Conservation (phyloP, 2,329 filamentous ascomycete genomes). For the Nothophoma quercina region DNA sequence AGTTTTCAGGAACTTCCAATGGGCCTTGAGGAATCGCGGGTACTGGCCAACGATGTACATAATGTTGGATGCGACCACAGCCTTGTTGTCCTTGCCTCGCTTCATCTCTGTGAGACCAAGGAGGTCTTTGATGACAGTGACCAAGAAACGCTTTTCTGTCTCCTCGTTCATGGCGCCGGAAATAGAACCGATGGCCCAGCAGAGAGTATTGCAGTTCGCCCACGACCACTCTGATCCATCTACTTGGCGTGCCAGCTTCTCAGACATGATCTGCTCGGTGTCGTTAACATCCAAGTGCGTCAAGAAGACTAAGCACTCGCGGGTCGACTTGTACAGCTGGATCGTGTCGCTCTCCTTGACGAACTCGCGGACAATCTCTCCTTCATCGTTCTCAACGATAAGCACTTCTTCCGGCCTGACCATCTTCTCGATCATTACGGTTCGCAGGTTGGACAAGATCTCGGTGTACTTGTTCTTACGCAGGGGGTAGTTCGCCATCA, state of each 20-base stretch:
- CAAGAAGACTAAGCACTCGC: slow-evolving; percentile 95
- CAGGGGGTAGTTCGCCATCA: slow-evolving; percentile 89
- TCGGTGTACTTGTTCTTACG: slow-evolving; percentile 98
- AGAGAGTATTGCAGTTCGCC: slow-evolving; percentile 99
- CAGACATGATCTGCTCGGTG: slow-evolving; percentile 98
- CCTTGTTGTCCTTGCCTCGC: slow-evolving; percentile 99
- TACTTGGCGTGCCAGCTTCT: slow-evolving; percentile 94
- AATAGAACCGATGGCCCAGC: slow-evolving; percentile 99
- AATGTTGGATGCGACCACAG: slow-evolving; percentile 97
- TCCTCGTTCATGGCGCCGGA: slow-evolving; percentile 99
- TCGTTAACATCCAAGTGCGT: slow-evolving; percentile 97
- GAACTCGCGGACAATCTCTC: slow-evolving; percentile 98
- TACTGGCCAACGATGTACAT: slow-evolving; percentile 99
- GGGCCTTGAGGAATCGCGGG: slow-evolving; percentile 95
- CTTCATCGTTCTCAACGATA: slow-evolving; percentile 99
- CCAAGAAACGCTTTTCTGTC: slow-evolving; percentile 96
- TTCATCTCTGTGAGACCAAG: slow-evolving; percentile 98
- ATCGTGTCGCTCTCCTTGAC: slow-evolving; percentile 99
- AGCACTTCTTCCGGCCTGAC: slow-evolving; percentile 96
- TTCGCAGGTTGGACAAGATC: slow-evolving; percentile 89
- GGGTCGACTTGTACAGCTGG: slow-evolving; percentile 97
- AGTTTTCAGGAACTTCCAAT: slow-evolving; percentile 99
- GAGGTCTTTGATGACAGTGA: slow-evolving; percentile 98
- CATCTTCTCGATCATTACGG: slow-evolving; percentile 99
- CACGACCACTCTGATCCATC: slow-evolving; percentile 98